phyloP scores from a whole-genome alignment of 176 grass and related monocot genomes.

The Carex littledalei region DNA sequence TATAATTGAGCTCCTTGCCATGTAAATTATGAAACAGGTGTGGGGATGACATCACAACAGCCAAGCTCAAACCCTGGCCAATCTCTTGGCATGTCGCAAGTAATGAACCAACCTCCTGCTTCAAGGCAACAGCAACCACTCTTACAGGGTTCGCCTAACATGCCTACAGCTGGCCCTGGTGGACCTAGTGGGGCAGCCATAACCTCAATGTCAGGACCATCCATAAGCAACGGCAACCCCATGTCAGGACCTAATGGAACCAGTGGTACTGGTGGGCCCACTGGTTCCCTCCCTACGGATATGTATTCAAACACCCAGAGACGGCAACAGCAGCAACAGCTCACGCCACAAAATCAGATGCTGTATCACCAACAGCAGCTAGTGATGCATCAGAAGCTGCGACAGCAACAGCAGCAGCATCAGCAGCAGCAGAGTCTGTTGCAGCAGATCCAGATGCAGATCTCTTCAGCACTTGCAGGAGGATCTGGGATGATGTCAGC shows the following conservation, averaged over 20 bases:
- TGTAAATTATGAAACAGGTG: constrained; percentile 36
- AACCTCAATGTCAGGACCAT: background rate
- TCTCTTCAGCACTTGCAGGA: constrained; percentile 51
- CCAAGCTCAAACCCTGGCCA: constrained; percentile 40
- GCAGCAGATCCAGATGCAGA: constrained; percentile 68
- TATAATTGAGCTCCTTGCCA: background rate
- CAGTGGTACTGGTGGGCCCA: background rate
- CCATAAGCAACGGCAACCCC: constrained; percentile 18
- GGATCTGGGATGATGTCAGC: constrained; percentile 56
- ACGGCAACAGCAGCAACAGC: constrained; percentile 37
- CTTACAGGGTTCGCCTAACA: constrained; percentile 33
- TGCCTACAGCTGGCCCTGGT: background rate
- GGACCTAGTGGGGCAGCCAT: background rate
- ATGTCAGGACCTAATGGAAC: background rate
- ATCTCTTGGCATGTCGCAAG: constrained; percentile 12
- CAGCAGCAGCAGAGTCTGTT: constrained; percentile 69
- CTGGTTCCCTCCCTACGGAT: background rate
- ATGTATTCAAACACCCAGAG: constrained; percentile 58
- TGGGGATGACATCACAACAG: constrained; percentile 34
- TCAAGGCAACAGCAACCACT: constrained; percentile 39
- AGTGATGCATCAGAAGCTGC: constrained; percentile 53
- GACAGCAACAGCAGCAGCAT: constrained; percentile 67
- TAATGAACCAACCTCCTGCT: constrained; percentile 48
- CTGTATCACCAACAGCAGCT: constrained; percentile 73
- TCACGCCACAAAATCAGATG: constrained; percentile 53